Conservation (phyloP, 169 alveolate genomes). For the Pseudocohnilembus persalinus region DNA sequence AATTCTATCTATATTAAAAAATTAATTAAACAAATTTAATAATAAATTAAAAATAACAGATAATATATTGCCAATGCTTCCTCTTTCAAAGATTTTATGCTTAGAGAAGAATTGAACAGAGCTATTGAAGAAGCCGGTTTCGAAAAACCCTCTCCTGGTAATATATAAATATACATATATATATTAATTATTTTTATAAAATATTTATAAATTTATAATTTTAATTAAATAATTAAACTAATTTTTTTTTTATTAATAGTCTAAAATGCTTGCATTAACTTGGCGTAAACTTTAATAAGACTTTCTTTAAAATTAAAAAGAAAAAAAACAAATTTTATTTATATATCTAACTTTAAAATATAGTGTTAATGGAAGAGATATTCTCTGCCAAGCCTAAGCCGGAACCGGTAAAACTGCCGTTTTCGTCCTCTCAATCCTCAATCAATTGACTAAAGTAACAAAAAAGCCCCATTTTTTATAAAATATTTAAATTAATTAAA, state of each 20-base stretch:
- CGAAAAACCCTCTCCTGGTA: slow-evolving; percentile 97
- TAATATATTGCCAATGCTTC: slow-evolving; percentile 69
- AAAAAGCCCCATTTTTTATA: too few relatives aligned
- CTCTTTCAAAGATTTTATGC: slow-evolving; percentile 95
- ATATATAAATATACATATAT: background rate
- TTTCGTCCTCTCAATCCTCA: slow-evolving; percentile 96
- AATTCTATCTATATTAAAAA: too few relatives aligned
- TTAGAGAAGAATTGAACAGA: slow-evolving; percentile 96
- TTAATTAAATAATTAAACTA: too few relatives aligned
- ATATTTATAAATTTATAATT: too few relatives aligned
- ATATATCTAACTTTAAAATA: background rate
- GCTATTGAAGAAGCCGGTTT: slow-evolving; percentile 98
- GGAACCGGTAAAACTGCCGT: slow-evolving; percentile 99
- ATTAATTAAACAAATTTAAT: too few relatives aligned
- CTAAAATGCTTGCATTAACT: background rate
- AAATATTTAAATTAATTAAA: too few relatives aligned
- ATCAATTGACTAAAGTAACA: slow-evolving; percentile 58
- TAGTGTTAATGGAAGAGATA: slow-evolving; percentile 91
- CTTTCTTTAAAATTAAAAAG: background rate
- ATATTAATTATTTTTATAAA: too few relatives aligned
- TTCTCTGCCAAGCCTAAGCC: slow-evolving; percentile 99
- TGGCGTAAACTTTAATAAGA: background rate
- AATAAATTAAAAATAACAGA: background rate
- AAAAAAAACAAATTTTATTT: too few relatives aligned
- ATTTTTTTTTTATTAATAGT: background rate